phyloP scores from a whole-genome alignment of 1,284 basidiomycete genomes.

The Xerocomus nothofagi region DNA sequence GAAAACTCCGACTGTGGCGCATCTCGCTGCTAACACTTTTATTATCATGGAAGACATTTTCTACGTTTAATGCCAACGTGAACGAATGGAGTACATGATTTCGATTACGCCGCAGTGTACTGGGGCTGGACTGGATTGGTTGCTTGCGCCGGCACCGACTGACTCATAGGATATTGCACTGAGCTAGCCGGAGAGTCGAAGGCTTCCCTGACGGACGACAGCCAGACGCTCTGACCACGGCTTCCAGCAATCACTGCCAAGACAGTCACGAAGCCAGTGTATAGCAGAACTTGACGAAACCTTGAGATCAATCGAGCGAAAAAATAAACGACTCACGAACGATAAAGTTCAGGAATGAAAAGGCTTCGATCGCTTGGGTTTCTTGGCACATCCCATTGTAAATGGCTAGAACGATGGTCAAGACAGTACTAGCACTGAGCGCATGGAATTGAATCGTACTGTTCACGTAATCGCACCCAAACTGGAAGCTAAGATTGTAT shows the following conservation, averaged over 20 bases:
- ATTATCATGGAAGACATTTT: background rate
- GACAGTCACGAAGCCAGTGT: constrained; percentile 38
- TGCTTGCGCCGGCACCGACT: constrained; percentile 9
- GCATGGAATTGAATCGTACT: constrained; percentile 15
- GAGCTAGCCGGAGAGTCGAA: constrained; percentile 23
- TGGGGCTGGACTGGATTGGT: constrained; percentile 4
- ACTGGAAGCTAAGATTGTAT: constrained; percentile 20
- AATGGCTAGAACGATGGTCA: constrained; percentile 3
- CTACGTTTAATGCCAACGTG: constrained; percentile 1
- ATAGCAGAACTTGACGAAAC: constrained; percentile 41
- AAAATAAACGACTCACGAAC: constrained; percentile 38
- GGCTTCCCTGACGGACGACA: constrained; percentile 41
- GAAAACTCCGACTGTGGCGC: constrained; percentile 36
- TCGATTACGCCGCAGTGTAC: background rate
- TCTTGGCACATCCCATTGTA: constrained; percentile 41
- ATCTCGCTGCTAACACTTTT: background rate
- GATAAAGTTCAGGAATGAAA: constrained; percentile 54
- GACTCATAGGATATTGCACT: constrained; percentile 21
- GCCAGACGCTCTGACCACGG: constrained; percentile 47
- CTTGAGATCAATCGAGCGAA: background rate
- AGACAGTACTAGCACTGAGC: background rate
- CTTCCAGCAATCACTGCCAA: constrained; percentile 38
- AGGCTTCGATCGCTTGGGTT: constrained; percentile 47
- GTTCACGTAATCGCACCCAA: constrained; percentile 22
- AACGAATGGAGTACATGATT: background rate